A percentile compares a stretch with the other conserved stretches of the same genome.
Evolutionary conservation across 2,329 filamentous ascomycete species (phyloP).

Genomic region (Talaromyces sp.): DNA sequence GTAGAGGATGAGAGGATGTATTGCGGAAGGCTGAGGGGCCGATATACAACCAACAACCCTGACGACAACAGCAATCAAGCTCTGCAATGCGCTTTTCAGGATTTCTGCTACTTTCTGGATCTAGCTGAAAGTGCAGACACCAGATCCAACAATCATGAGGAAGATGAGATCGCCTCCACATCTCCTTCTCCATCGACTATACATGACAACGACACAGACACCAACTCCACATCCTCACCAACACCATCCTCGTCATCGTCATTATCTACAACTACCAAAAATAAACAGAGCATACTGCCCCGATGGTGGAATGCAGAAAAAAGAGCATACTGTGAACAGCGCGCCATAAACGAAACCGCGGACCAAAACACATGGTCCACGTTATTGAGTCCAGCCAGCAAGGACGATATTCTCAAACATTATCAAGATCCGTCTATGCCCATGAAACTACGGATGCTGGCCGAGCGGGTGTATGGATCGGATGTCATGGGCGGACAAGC

Average conservation of each 20-base stretch:
- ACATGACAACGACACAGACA: constrained; percentile 2
- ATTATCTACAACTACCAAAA: neutral
- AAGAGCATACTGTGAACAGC: constrained; percentile 35
- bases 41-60: constrained; percentile 20
- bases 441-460: constrained; percentile 52
- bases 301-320: constrained; percentile 46
- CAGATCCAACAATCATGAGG: constrained; percentile 21
- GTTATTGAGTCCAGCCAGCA: constrained; percentile 30
- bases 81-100: constrained; percentile 21
- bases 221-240: constrained; percentile 7
- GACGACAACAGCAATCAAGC: neutral
- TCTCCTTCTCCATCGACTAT: constrained; percentile 1
- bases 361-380: constrained; percentile 25
- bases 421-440: constrained; percentile 47
- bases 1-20: constrained; percentile 25
- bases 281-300: constrained; percentile 35
- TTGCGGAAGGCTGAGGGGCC: constrained; percentile 21
- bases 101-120: constrained; percentile 28
- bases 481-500: constrained; percentile 16
- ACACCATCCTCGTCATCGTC: constrained; percentile 2
- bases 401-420: constrained; percentile 39
- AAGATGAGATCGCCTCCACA: constrained; percentile 20
- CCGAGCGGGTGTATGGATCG: constrained; percentile 40
- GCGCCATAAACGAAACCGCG: constrained; percentile 28
- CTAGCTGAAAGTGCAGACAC: constrained; percentile 31